Evolutionary conservation across 805 yeast species (phyloP).

Genomic region (Kluyveromyces aestuarii): DNA sequence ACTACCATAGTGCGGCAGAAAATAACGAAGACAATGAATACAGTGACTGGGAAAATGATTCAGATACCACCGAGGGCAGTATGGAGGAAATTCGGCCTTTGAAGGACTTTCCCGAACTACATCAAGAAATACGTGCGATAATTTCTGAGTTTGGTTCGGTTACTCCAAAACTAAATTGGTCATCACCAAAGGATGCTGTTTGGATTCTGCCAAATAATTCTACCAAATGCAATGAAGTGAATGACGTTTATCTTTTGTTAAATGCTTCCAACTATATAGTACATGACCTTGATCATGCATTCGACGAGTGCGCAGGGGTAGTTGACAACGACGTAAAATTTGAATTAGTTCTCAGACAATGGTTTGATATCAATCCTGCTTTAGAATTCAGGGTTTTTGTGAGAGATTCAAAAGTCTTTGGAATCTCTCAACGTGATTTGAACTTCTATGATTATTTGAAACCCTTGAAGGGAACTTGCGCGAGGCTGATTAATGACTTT

Average conservation of each 20-base stretch:
- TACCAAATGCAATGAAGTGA: conserved; percentile 57
- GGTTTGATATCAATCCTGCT: conserved; percentile 82
- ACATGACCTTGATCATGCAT: conserved; percentile 73
- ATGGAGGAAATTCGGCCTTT: conserved; percentile 35
- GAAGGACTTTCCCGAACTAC: conserved; percentile 48
- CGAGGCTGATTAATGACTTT: conserved; percentile 43
- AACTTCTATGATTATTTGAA: conserved; percentile 69
- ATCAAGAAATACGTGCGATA: conserved; percentile 37
- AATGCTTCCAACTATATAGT: conserved; percentile 83
- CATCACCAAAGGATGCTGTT: conserved; percentile 88
- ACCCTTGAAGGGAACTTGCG: conserved; percentile 40
- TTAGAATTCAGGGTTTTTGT: conserved; percentile 87
- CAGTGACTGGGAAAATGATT: conserved; percentile 62
- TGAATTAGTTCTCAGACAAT: conserved; percentile 71
- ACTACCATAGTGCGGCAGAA: conserved; percentile 26
- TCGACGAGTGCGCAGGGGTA: conserved; percentile 38
- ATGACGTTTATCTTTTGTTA: conserved; percentile 71
- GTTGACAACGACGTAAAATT: conserved; percentile 30
- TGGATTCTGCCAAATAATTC: conserved; percentile 83
- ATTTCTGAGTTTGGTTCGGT: conserved; percentile 50
- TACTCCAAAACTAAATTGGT: conserved; percentile 92
- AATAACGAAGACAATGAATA: conserved; percentile 54
- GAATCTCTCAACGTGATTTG: conserved; percentile 77
- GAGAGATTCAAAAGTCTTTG: conserved; percentile 51
- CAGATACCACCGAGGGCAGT: conserved; percentile 20